Percentiles rank a stretch among this genome's conserved stretches.
Evolutionary conservation across 176 grass and related monocot species (phyloP).

Genomic region (Urochloa ruziziensis): DNA sequence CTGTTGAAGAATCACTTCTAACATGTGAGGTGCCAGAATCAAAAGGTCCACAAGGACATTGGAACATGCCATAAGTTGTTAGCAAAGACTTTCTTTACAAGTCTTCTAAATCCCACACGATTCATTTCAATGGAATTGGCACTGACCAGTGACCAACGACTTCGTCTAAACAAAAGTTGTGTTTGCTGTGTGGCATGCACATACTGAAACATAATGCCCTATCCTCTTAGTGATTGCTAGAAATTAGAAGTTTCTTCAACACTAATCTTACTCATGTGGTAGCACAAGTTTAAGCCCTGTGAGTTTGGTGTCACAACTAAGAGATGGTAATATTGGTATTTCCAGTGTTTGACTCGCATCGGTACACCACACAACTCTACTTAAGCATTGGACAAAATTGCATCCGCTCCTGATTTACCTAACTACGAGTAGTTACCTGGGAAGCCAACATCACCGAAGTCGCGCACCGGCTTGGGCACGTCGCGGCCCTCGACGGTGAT

Average conservation of each 20-base stretch:
- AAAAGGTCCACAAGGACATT: neutral
- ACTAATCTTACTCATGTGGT: neutral
- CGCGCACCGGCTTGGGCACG: slow-evolving; percentile 78
- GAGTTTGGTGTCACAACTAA: neutral
- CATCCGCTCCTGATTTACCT: neutral
- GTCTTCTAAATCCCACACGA: neutral
- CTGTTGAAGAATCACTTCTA: neutral
- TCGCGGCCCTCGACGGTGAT: slow-evolving; percentile 83
- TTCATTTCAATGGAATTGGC: neutral
- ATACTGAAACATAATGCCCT: neutral
- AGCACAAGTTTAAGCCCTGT: neutral
- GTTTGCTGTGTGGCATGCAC: neutral
- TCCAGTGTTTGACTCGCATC: neutral
- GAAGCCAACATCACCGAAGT: slow-evolving; percentile 75
- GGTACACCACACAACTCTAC: neutral
- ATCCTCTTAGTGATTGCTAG: neutral
- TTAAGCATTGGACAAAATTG: neutral
- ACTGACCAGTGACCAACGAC: neutral
- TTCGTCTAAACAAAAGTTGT: neutral
- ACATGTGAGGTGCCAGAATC: neutral
- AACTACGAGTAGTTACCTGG: slow-evolving; percentile 54
- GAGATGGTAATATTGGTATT: neutral
- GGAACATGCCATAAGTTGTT: neutral
- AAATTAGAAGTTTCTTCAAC: neutral
- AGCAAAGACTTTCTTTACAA: neutral